phyloP scores from a whole-genome alignment of 768 basidiomycete species.

The Daedalea quercina region DNA sequence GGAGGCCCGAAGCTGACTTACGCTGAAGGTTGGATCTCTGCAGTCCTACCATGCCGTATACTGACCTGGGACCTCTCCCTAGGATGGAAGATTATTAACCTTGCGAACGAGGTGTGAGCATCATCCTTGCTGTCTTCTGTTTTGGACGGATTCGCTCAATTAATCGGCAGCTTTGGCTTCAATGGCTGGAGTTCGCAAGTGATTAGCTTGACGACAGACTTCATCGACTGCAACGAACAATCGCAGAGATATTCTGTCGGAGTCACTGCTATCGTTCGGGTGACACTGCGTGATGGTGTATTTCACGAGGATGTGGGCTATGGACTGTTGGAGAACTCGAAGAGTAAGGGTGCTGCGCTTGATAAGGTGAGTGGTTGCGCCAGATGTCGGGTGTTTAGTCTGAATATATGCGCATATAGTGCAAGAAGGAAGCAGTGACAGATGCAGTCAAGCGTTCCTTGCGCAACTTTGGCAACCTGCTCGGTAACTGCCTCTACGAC shows the following conservation, averaged over 20 bases:
- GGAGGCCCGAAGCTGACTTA: conserved; percentile 88
- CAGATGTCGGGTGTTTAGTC: background rate
- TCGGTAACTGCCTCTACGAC: conserved; percentile 98
- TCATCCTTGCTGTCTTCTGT: background rate
- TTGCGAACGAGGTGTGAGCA: conserved; percentile 81
- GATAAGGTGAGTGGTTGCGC: conserved; percentile 63
- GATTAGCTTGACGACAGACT: conserved; percentile 69
- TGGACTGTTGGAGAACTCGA: conserved; percentile 79
- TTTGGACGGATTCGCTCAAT: too few species aligned
- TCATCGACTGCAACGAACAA: conserved; percentile 69
- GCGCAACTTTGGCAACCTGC: conserved; percentile 86
- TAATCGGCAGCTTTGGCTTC: conserved; percentile 81
- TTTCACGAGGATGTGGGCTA: conserved; percentile 95
- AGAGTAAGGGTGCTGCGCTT: conserved; percentile 76
- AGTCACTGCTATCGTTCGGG: conserved; percentile 78
- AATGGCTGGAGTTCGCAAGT: conserved; percentile 91
- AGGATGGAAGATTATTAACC: conserved; percentile 93
- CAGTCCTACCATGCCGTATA: conserved; percentile 20
- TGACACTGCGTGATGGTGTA: conserved; percentile 82
- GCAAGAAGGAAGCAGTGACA: conserved; percentile 97
- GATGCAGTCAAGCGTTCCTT: conserved; percentile 90
- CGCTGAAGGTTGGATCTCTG: conserved; percentile 93
- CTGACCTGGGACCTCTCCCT: too few species aligned
- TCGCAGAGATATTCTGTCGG: conserved; percentile 62
- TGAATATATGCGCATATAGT: conserved; percentile 40